Conservation (phyloP, 345 rosid genomes). For the Gossypium sturtianum region DNA sequence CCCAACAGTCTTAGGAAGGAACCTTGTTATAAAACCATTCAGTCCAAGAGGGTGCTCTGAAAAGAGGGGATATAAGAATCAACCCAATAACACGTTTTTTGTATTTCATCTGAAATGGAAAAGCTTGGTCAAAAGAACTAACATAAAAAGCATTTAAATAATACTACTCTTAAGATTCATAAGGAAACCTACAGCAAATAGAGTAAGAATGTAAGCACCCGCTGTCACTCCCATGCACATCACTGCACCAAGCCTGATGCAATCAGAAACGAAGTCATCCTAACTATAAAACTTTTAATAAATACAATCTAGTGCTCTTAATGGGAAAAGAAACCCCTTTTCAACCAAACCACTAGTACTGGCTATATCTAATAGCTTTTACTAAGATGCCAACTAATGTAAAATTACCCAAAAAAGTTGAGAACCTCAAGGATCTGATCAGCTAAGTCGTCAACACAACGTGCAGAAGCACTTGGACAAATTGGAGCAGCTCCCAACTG, state of each 20-base stretch:
- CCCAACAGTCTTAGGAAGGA: constrained; percentile 1
- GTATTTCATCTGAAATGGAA: constrained; percentile 70
- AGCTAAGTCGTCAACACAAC: constrained; percentile 76
- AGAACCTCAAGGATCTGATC: constrained; percentile 86
- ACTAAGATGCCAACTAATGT: not conserved
- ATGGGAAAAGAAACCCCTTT: not conserved
- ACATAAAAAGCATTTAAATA: not conserved
- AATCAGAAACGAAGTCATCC: constrained; percentile 17
- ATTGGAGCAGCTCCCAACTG: constrained; percentile 90
- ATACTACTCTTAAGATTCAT: not conserved
- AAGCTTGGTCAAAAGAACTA: constrained; percentile 10
- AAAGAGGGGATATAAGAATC: constrained; percentile 86
- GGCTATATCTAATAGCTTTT: not conserved
- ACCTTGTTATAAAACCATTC: constrained; percentile 93
- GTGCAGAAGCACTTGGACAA: constrained; percentile 44
- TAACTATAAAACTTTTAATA: not conserved
- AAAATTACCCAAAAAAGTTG: constrained; percentile 65
- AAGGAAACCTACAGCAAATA: constrained; percentile 72
- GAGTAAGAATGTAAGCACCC: constrained; percentile 84
- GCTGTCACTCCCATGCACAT: constrained; percentile 99
- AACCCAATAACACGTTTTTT: constrained; percentile 86
- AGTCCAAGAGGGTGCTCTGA: constrained; percentile 93
- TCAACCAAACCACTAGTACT: not conserved
- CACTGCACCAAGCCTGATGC: constrained; percentile 71
- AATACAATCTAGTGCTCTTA: not conserved